These are phyloP conservation scores for Didymella exigua DNA, from an alignment of 2,329 filamentous ascomycete species.

Conservation along the genomic window DNA sequence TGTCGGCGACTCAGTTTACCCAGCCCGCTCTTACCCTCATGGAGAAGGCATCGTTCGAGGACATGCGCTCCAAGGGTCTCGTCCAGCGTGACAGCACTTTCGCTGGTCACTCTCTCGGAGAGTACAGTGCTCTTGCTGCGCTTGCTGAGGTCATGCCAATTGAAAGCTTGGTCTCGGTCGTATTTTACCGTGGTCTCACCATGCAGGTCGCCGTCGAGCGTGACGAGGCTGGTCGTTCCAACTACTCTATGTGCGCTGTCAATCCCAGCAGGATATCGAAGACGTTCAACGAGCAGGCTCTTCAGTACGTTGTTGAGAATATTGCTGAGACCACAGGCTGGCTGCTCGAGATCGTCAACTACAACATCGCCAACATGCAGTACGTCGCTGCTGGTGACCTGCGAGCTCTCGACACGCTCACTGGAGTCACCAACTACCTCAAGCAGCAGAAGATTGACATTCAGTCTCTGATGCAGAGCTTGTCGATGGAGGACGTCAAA, in stretches of 20 bases:
- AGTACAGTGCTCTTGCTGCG: constrained; percentile 96
- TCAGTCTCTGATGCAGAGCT: constrained; percentile 83
- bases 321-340: constrained; percentile 92
- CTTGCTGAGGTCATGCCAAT: constrained; percentile 99
- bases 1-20: constrained; percentile 98
- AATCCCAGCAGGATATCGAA: constrained; percentile 98
- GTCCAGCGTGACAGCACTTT: constrained; percentile 97
- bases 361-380: constrained; percentile 75
- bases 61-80: constrained; percentile 96
- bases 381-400: constrained; percentile 72
- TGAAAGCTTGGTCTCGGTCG: constrained; percentile 94
- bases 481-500: constrained; percentile 90
- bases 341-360: constrained; percentile 99
- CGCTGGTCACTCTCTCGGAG: constrained; percentile 94
- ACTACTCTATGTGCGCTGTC: constrained; percentile 99
- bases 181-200: constrained; percentile 97
- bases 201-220: constrained; percentile 99
- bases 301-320: constrained; percentile 96
- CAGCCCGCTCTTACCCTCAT: constrained; percentile 96
- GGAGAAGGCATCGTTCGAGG: constrained; percentile 99
- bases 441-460: constrained; percentile 98
- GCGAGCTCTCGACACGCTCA: constrained; percentile 68
- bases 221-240: constrained; percentile 88
- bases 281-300: constrained; percentile 96
- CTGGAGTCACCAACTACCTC: constrained; percentile 89